Conservation (phyloP, 2,329 filamentous ascomycete species). For the Pleomassaria siparia region DNA sequence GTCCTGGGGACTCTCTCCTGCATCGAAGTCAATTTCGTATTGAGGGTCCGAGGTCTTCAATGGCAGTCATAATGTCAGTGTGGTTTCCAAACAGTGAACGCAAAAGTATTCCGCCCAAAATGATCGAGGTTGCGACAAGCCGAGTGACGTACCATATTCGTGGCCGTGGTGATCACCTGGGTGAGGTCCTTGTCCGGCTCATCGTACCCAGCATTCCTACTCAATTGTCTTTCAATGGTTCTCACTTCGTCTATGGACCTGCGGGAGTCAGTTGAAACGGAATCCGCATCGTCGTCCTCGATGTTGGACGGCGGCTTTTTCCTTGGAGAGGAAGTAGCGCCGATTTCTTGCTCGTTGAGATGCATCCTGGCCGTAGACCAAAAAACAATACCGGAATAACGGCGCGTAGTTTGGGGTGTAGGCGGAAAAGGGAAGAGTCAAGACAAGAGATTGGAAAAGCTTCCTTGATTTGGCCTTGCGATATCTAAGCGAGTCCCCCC, state of each 20-base stretch:
- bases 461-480: neutral
- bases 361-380: neutral
- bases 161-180: slow-evolving; percentile 31
- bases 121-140: too few species aligned
- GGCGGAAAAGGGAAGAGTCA: neutral
- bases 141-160: too few species aligned
- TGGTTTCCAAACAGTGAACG: too few species aligned
- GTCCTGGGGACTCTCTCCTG: slow-evolving; percentile 65
- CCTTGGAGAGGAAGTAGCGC: neutral
- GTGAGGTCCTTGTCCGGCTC: slow-evolving; percentile 27
- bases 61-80: too few species aligned
- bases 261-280: slow-evolving; percentile 24
- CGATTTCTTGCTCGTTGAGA: slow-evolving; percentile 8
- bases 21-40: slow-evolving; percentile 73
- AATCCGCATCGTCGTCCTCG: slow-evolving; percentile 19
- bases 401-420: neutral
- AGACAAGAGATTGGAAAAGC: slow-evolving; percentile 1
- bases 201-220: slow-evolving; percentile 35
- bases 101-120: too few species aligned
- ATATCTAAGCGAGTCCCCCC: neutral
- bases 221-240: slow-evolving; percentile 37
- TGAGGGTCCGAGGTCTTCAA: slow-evolving; percentile 55
- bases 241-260: slow-evolving; percentile 25
- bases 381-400: neutral
- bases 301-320: slow-evolving; percentile 1